Conservation (phyloP, 139 green algal genomes). For the Pedinophyceae sp. region DNA sequence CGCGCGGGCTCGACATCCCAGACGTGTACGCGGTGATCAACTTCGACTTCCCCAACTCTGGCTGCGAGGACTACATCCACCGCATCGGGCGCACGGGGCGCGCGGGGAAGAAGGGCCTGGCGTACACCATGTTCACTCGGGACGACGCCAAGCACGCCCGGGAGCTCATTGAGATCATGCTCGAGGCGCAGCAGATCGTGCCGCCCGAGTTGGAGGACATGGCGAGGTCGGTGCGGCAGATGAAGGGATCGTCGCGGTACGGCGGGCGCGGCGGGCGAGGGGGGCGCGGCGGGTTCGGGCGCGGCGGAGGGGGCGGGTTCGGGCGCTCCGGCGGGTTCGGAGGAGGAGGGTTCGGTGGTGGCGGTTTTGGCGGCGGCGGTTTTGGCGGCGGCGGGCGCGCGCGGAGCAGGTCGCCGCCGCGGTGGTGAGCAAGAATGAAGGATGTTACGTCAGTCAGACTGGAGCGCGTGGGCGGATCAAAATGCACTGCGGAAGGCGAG, state of each 20-base stretch:
- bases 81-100: constrained; percentile 76
- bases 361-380: constrained; percentile 3
- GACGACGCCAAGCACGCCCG: constrained; percentile 47
- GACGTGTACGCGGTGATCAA: constrained; percentile 71
- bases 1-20: constrained; percentile 58
- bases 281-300: constrained; percentile 5
- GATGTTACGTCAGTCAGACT: too few species aligned
- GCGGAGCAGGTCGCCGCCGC: too few species aligned
- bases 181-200: constrained; percentile 12
- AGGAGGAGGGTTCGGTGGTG: not conserved
- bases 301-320: constrained; percentile 4
- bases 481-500: too few species aligned
- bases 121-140: constrained; percentile 58
- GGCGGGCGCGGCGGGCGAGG: constrained; percentile 9
- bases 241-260: not conserved
- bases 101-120: constrained; percentile 55
- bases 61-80: constrained; percentile 75
- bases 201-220: constrained; percentile 12
- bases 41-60: constrained; percentile 57
- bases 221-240: not conserved
- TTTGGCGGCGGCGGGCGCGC: too few species aligned
- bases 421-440: too few species aligned
- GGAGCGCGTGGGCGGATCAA: too few species aligned
- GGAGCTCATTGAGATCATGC: constrained; percentile 32
- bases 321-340: constrained; percentile 1